Base-by-base conservation (phyloP, 129 eudicot species). In the Arctium lappa region DNA sequence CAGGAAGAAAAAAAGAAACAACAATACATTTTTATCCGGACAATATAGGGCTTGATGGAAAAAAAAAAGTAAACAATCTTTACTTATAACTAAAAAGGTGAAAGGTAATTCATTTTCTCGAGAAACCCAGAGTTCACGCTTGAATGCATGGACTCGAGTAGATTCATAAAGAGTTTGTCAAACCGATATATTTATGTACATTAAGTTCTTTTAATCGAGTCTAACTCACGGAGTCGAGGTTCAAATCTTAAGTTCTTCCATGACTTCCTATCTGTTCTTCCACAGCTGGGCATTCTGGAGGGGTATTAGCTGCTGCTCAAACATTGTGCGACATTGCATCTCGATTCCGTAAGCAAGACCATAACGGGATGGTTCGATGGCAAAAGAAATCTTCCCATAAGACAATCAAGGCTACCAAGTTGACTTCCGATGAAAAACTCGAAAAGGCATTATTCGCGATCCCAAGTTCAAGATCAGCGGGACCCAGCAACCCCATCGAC, bases 291-390 rank as follows among this genome's bases (percentile, higher is more conserved):
- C 85, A 76, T 73, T 89, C 95, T 37, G 88, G 95, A 42, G 77
- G 84, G 72, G 74, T 80, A 48, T 18, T 93, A 84, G 83, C 87
- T 30, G 99, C 99, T 81, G 96, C 98, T 70, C 94, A 91, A 77
- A 91, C 92, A 31, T 86, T 96, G 3, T 86, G 88, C 77, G 89
- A 88, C 84, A 88, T 96, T 30, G 91, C 98, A 31, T 75, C 90
- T 3, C 73, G 81, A 71, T 73, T 70, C 76, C 85, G 76, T 18
- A 93, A 88, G 81, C 87, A 85, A 76, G 86, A 79, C 76, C 85
- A 88, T 29, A 39, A 27, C 73, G 91, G 81, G 29, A 53, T 77
- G 16, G 44, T 37, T 5, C 90, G 88, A 82, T 89, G 89, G 89
- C 88, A 82, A 69, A 90, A 91, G 79, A 90, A 83, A 83, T 86